These are phyloP conservation scores for Myxozyma udenii DNA, from an alignment of 805 yeast species.

Conservation along the genomic window DNA sequence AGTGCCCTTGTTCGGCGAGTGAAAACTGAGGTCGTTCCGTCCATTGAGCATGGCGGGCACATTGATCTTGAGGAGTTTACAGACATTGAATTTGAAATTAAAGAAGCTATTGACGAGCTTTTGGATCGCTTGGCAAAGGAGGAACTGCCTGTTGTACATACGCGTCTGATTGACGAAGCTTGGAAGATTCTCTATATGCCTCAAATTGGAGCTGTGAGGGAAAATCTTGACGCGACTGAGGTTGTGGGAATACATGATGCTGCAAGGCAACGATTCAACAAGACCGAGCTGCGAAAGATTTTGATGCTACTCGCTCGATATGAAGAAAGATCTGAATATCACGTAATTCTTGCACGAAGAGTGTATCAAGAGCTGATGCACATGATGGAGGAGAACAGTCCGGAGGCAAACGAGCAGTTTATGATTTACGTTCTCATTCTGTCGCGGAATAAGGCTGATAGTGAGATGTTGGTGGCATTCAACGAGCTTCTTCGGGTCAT, in stretches of 20 bases:
- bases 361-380: constrained; percentile 18
- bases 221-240: constrained; percentile 2
- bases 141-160: constrained; percentile 19
- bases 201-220: constrained; percentile 8
- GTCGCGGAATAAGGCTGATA: constrained; percentile 22
- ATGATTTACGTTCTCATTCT: constrained; percentile 18
- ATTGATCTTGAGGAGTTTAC: constrained; percentile 2
- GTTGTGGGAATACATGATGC: constrained; percentile 6
- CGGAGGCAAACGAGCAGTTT: constrained; percentile 19
- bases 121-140: constrained; percentile 9
- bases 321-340: constrained; percentile 16
- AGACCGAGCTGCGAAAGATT: constrained; percentile 11
- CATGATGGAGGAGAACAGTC: neutral
- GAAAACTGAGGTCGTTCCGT: constrained; percentile 9
- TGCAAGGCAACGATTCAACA: constrained; percentile 6
- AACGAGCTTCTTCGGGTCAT: constrained; percentile 12
- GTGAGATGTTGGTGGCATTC: constrained; percentile 24
- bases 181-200: constrained; percentile 24
- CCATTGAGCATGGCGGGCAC: neutral
- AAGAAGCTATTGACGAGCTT: constrained; percentile 14
- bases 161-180: constrained; percentile 21
- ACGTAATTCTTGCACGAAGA: constrained; percentile 21
- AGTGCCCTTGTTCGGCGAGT: constrained; percentile 20
- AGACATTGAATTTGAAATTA: constrained; percentile 20
- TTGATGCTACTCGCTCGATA: constrained; percentile 10